A percentile compares a stretch with the other conserved stretches of the same genome.
phyloP scores from a whole-genome alignment of 2,329 filamentous ascomycete genomes.

The Saccharata proteae region DNA sequence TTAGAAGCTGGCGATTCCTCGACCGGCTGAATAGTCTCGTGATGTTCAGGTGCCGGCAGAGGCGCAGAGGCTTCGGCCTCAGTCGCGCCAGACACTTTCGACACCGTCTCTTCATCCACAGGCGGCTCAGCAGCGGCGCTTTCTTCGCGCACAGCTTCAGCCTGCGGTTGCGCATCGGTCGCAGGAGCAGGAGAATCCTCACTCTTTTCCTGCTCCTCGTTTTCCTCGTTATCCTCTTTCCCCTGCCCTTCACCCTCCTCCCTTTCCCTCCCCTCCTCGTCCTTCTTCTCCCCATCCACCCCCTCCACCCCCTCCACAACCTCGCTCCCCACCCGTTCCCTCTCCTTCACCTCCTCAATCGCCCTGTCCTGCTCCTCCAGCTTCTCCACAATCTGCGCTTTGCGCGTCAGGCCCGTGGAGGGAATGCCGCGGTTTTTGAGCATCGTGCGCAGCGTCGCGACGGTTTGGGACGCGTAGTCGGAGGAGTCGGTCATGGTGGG shows the following conservation, averaged over 20 bases:
- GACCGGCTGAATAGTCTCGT: conserved; percentile 1
- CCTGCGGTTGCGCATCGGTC: conserved; percentile 3
- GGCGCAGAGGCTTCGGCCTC: not conserved
- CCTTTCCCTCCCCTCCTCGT: too few species aligned
- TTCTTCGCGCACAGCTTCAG: conserved; percentile 10
- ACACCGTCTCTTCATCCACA: not conserved
- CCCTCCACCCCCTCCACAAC: too few species aligned
- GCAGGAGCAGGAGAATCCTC: not conserved
- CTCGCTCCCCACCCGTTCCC: too few species aligned
- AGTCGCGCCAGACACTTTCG: conserved; percentile 3
- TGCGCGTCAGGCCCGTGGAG: conserved; percentile 33
- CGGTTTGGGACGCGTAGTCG: conserved; percentile 36
- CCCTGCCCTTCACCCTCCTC: too few species aligned
- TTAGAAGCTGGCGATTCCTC: conserved; percentile 1
- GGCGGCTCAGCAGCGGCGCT: not conserved
- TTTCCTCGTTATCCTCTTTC: too few species aligned
- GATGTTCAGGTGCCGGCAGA: not conserved
- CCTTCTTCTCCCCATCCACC: too few species aligned
- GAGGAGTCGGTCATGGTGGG: too few species aligned
- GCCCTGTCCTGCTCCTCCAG: conserved; percentile 23
- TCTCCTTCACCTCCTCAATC: conserved; percentile 4
- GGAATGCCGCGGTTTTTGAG: conserved; percentile 36
- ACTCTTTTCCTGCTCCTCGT: too few species aligned
- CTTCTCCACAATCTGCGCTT: conserved; percentile 36
- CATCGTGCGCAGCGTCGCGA: conserved; percentile 32